Conservation (phyloP, 768 basidiomycete genomes). For the Agaricus subrufescens region DNA sequence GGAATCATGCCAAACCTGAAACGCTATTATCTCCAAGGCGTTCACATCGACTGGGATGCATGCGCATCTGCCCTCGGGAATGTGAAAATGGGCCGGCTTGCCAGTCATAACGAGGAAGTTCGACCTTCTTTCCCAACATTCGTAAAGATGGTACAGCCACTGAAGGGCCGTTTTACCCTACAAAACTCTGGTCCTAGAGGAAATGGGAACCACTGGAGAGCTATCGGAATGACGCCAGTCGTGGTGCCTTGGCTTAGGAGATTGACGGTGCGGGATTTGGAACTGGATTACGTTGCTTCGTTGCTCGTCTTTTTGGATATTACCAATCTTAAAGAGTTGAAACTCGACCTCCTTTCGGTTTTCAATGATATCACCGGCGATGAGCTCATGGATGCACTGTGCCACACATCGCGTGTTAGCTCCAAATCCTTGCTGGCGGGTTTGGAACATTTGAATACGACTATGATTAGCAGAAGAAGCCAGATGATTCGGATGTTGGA, state of each 20-base stretch:
- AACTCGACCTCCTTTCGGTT: conserved; percentile 51
- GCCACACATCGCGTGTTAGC: conserved; percentile 31
- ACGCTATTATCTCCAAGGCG: conserved; percentile 55
- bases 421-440: conserved; percentile 41
- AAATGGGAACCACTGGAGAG: conserved; percentile 30
- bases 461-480: conserved; percentile 17
- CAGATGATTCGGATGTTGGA: conserved; percentile 34
- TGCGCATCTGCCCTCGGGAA: conserved; percentile 37
- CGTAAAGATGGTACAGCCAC: conserved; percentile 47
- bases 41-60: conserved; percentile 64
- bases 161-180: conserved; percentile 47
- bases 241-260: conserved; percentile 34
- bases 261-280: conserved; percentile 36
- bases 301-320: conserved; percentile 34
- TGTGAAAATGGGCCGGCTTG: conserved; percentile 51
- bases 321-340: conserved; percentile 36
- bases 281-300: conserved; percentile 29
- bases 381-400: conserved; percentile 20
- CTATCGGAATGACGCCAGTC: conserved; percentile 30
- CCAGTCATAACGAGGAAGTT: conserved; percentile 58
- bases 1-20: conserved; percentile 50
- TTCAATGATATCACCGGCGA: conserved; percentile 43
- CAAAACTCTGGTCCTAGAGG: conserved; percentile 51
- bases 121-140: conserved; percentile 58
- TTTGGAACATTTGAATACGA: conserved; percentile 49